These are phyloP conservation scores for Pythium diclinum DNA, from an alignment of 352 stramenopile species.

Conservation along the genomic window DNA sequence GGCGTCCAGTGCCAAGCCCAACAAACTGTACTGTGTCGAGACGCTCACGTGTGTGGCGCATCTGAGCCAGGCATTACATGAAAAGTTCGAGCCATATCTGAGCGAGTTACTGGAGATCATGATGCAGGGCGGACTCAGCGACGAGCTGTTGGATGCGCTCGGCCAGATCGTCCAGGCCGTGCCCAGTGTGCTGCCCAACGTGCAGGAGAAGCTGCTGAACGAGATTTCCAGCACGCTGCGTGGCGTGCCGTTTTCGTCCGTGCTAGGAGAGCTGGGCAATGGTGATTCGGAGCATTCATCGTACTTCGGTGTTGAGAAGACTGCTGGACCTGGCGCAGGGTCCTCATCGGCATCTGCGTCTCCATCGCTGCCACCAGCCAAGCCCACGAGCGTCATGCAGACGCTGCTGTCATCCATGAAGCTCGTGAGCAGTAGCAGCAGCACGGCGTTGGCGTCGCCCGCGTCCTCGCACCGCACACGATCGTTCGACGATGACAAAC, in stretches of 20 bases:
- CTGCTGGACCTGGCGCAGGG: not conserved
- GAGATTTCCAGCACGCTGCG: slow-evolving; percentile 95
- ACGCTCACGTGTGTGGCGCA: slow-evolving; percentile 79
- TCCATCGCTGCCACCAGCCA: slow-evolving; percentile 28
- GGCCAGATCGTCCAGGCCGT: slow-evolving; percentile 88
- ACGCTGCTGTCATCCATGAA: slow-evolving; percentile 76
- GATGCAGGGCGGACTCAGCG: slow-evolving; percentile 90
- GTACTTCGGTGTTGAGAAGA: slow-evolving; percentile 25
- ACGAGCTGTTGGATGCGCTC: slow-evolving; percentile 93
- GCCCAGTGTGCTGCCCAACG: slow-evolving; percentile 83
- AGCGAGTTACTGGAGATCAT: slow-evolving; percentile 80
- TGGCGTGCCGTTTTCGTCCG: slow-evolving; percentile 63
- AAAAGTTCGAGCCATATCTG: slow-evolving; percentile 67
- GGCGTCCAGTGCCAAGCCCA: slow-evolving; percentile 42
- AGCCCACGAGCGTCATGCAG: slow-evolving; percentile 55
- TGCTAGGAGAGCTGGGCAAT: slow-evolving; percentile 20
- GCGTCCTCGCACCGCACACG: not conserved
- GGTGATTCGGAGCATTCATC: slow-evolving; percentile 16
- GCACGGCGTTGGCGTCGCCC: slow-evolving; percentile 15
- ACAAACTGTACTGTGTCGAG: slow-evolving; percentile 82
- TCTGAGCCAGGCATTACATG: slow-evolving; percentile 61
- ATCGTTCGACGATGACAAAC: slow-evolving; percentile 32
- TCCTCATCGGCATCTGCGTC: slow-evolving; percentile 10
- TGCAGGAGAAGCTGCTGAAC: slow-evolving; percentile 95
- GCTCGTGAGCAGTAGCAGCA: slow-evolving; percentile 16